Conservation (phyloP, 225 moss, liverwort and hornwort species). For the Marchantia polymorpha region DNA sequence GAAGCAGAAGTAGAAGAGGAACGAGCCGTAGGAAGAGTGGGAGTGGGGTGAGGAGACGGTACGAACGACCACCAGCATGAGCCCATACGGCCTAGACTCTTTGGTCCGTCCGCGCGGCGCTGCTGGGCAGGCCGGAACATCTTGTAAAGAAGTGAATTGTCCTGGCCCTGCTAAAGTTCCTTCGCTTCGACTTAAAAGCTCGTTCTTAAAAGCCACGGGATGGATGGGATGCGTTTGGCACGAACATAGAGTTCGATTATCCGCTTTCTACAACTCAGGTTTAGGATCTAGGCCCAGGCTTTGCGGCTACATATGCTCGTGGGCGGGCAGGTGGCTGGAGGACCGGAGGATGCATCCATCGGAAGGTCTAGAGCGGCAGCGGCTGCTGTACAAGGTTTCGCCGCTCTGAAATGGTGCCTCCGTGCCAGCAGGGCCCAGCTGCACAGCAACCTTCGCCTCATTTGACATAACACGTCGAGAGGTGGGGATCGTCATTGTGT, state of each 20-base stretch:
- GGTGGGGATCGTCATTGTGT: neutral
- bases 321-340: neutral
- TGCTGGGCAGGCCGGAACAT: neutral
- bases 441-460: neutral
- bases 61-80: neutral
- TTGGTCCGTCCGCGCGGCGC: too few species aligned
- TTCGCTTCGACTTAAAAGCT: neutral
- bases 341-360: too few species aligned
- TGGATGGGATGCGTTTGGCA: neutral
- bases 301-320: neutral
- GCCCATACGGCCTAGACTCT: neutral
- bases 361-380: neutral
- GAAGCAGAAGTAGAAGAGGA: too few species aligned
- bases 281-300: neutral
- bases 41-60: too few species aligned
- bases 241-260: neutral
- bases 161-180: neutral
- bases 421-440: neutral
- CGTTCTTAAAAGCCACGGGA: neutral
- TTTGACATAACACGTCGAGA: neutral
- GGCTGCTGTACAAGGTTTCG: neutral
- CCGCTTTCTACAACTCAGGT: neutral
- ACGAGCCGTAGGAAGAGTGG: too few species aligned
- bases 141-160: conserved; percentile 6
- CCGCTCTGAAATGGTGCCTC: neutral